phyloP scores from a whole-genome alignment of 768 basidiomycete genomes.

The Cubamyces sp. region DNA sequence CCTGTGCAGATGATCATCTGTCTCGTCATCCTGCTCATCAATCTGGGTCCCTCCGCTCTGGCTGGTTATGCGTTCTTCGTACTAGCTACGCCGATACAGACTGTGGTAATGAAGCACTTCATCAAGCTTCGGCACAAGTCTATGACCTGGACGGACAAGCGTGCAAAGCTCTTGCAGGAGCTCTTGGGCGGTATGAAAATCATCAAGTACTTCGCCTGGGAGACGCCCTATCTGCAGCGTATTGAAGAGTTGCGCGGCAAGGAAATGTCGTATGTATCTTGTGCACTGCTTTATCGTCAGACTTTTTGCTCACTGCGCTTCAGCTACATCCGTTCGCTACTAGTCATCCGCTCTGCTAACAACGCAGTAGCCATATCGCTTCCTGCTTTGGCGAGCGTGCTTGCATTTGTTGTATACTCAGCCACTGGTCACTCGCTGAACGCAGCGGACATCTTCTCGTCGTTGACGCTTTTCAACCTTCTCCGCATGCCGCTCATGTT shows the following conservation, averaged over 20 bases:
- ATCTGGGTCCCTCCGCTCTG: conserved; percentile 65
- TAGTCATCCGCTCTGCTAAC: conserved; percentile 68
- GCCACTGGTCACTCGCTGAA: conserved; percentile 67
- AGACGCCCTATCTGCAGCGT: conserved; percentile 75
- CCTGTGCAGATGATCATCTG: conserved; percentile 81
- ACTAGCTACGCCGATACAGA: conserved; percentile 74
- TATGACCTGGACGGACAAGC: conserved; percentile 90
- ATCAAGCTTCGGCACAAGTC: conserved; percentile 70
- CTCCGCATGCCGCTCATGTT: conserved; percentile 84
- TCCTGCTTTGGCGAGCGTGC: conserved; percentile 78
- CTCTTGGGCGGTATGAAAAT: conserved; percentile 88
- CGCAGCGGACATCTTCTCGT: conserved; percentile 80
- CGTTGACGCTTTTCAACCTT: conserved; percentile 83
- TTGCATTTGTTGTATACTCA: conserved; percentile 78
- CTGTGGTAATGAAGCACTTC: conserved; percentile 69
- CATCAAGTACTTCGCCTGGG: conserved; percentile 94
- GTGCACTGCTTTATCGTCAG: conserved; percentile 1
- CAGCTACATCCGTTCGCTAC: conserved; percentile 67
- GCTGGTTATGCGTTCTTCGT: conserved; percentile 67
- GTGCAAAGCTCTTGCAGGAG: conserved; percentile 89
- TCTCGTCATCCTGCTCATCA: conserved; percentile 70
- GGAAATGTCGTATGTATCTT: conserved; percentile 65
- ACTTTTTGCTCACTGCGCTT: not conserved
- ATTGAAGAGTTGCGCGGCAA: conserved; percentile 69
- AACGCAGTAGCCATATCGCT: conserved; percentile 72